Base-by-base conservation (phyloP, 768 basidiomycete species). In the Kwoniella shandongensis region DNA sequence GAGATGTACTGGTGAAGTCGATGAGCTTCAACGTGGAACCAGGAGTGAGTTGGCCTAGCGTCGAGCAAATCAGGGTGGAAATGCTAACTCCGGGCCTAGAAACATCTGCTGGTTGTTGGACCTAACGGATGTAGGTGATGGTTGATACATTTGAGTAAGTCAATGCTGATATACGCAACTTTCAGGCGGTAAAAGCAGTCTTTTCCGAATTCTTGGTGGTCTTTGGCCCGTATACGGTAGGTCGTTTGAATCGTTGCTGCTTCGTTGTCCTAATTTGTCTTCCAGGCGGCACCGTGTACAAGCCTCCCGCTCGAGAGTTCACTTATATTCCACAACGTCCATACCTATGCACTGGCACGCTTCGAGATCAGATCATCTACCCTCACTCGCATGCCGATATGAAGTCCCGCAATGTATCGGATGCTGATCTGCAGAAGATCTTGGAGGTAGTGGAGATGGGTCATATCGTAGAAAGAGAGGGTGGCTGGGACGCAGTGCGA, bases 331-430 rank as follows among this genome's bases (percentile, higher is more conserved):
- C 94, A 20, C 94, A 99, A 75, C 82, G 94, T 32, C 94, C 94
- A 1, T 98, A 97, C 75, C 82, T 97, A n/a, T 89, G 88, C 1
- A 80, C 89, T 18, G 94, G 94, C 4, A 98, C 91, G 0, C 82
- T 99, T 2, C 85, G 94, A 13, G 94, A 99, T 73, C 94, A 99
- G 76, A 84, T 99, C 65, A 96, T 91, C 47, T 99, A 99, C 74
- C 94, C 94, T 4, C 88, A 97, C 76, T 86, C 85, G 15, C 83
- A 83, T 62, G 80, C 79, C 35, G 84, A 89, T 51, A 96, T 96
- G 91, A 80, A 83, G 62, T 79, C 80, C 86, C 86, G 86, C 20
- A 86, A 86, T 5, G 77, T 86, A 35, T 86, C 85, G 17, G 94
- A 99, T 69, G 78, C 79, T 0, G 84, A 92, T 63, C 79, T 98